phyloP scores from a whole-genome alignment of 495 filamentous ascomycete species.

The Recurvomyces mirabilis region DNA sequence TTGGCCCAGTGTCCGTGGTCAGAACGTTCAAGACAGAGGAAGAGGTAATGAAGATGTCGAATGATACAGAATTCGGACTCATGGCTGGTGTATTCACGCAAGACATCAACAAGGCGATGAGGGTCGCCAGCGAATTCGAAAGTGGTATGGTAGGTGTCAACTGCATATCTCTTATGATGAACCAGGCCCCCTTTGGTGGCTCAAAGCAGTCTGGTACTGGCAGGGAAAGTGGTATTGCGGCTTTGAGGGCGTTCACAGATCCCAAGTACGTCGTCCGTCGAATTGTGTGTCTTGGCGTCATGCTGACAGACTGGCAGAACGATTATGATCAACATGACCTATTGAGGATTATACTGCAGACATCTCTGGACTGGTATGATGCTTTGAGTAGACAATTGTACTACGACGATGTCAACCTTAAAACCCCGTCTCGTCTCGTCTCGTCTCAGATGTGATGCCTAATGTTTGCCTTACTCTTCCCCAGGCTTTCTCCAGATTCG shows the following conservation, averaged over 20 bases:
- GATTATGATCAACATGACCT: not conserved
- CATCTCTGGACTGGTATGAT: no score
- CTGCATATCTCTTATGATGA: conserved; percentile 18
- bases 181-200: conserved; percentile 39
- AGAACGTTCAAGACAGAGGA: conserved; percentile 41
- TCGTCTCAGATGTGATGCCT: no score
- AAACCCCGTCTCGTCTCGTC: no score
- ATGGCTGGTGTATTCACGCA: conserved; percentile 19
- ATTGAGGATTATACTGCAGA: no score
- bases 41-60: conserved; percentile 37
- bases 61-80: conserved; percentile 38
- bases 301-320: not conserved
- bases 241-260: conserved; percentile 35
- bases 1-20: conserved; percentile 40
- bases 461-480: no score
- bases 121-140: not conserved
- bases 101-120: conserved; percentile 8
- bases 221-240: conserved; percentile 35
- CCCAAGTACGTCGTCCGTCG: conserved; percentile 25
- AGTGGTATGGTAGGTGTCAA: conserved; percentile 8
- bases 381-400: no score
- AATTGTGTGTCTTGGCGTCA: not conserved
- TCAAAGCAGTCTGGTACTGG: conserved; percentile 40
- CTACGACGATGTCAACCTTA: no score
- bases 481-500: no score